Conservation (phyloP, 148 eudicot genomes). For the Mesembryanthemum crystallinum region DNA sequence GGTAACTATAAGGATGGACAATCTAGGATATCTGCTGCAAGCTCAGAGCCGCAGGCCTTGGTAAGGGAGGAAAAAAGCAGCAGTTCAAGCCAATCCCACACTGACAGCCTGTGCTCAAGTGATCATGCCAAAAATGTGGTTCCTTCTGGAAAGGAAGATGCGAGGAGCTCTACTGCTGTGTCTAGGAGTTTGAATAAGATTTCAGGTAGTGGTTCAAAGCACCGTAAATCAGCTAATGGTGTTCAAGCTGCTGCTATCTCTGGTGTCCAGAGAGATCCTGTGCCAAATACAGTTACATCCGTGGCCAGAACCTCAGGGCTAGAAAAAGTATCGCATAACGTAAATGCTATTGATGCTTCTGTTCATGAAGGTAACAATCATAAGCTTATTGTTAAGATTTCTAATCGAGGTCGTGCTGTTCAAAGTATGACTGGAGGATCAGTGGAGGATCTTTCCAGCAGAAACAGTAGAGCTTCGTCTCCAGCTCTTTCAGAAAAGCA, state of each 20-base stretch:
- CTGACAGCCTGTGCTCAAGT: conserved; percentile 65
- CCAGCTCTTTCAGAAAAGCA: conserved; percentile 39
- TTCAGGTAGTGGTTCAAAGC: conserved; percentile 37
- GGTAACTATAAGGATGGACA: conserved; percentile 36
- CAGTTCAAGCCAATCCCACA: conserved; percentile 74
- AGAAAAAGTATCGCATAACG: conserved; percentile 46
- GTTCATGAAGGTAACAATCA: conserved; percentile 40
- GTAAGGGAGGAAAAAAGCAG: conserved; percentile 66
- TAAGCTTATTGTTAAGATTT: conserved; percentile 60
- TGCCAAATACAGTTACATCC: conserved; percentile 33
- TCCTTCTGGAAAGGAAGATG: conserved; percentile 55
- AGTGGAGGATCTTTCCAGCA: conserved; percentile 36
- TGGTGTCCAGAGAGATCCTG: conserved; percentile 43
- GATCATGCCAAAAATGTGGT: conserved; percentile 43
- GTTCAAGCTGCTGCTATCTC: conserved; percentile 31
- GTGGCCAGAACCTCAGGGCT: conserved; percentile 25
- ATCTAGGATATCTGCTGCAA: conserved; percentile 30
- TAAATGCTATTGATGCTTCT: conserved; percentile 37
- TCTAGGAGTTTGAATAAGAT: conserved; percentile 41
- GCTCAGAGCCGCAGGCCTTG: conserved; percentile 41
- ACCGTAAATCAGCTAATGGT: conserved; percentile 38
- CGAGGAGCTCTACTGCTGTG: conserved; percentile 49
- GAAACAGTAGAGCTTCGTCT: conserved; percentile 54
- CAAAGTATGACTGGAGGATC: conserved; percentile 41
- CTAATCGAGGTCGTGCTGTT: conserved; percentile 51